Percentiles rank a stretch among this genome's conserved stretches.
Conservation (phyloP, 179 eudicot species). For the Vitellaria paradoxa region DNA sequence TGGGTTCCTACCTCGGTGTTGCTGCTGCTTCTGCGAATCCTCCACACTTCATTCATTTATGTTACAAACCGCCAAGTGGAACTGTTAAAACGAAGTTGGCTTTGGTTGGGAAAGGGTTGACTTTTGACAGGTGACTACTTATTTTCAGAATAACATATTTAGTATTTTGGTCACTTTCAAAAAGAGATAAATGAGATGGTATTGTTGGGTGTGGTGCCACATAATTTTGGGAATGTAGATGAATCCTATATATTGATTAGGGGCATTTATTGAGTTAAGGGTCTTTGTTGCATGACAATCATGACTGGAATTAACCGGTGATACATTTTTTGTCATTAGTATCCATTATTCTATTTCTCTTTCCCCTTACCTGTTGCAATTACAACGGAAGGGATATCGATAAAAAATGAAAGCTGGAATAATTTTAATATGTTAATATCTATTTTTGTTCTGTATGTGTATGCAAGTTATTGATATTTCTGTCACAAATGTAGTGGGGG, state of each 20-base stretch:
- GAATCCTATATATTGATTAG: not conserved
- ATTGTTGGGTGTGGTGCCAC: not conserved
- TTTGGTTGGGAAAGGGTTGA: conserved; percentile 87
- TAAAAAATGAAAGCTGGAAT: not conserved
- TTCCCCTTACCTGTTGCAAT: not conserved
- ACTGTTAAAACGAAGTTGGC: conserved; percentile 70
- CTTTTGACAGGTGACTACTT: conserved; percentile 72
- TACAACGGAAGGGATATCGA: not conserved
- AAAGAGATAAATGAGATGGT: not conserved
- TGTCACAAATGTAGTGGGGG: conserved; percentile 62
- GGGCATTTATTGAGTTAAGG: not conserved
- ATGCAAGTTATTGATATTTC: conserved; percentile 1
- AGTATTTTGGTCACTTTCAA: not conserved
- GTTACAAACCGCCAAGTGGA: conserved; percentile 81
- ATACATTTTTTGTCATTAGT: not conserved
- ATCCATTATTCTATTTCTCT: not conserved
- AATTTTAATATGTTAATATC: not conserved
- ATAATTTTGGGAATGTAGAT: not conserved
- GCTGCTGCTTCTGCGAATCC: conserved; percentile 93
- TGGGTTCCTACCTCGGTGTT: conserved; percentile 95
- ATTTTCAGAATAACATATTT: not conserved
- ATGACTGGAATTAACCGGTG: not conserved
- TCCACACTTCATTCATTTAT: conserved; percentile 87
- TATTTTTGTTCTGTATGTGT: not conserved
- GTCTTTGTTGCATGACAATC: not conserved